Evolutionary conservation across 1,139 yeast genomes (phyloP).

Genomic region (Trichomonascaceae sp.): DNA sequence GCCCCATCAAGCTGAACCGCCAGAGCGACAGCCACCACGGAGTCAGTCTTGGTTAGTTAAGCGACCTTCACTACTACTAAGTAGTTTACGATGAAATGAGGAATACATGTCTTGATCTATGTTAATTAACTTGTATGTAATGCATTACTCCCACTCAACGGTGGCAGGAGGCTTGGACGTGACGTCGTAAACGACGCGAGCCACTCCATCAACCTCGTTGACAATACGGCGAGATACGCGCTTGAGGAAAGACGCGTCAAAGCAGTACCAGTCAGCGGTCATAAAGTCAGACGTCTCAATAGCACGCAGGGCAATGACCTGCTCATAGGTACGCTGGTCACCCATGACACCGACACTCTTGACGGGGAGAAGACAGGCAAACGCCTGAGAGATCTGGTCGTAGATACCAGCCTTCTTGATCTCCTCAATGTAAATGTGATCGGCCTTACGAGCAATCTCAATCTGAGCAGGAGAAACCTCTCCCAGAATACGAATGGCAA

Average conservation of each 20-base stretch:
- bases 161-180: constrained; percentile 99
- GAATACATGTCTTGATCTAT: no score
- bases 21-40: no score
- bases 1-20: no score
- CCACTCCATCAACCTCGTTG: constrained; percentile 97
- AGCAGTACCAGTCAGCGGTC: constrained; percentile 99
- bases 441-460: constrained; percentile 95
- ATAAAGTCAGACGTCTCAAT: constrained; percentile 95
- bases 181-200: constrained; percentile 96
- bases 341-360: constrained; percentile 99
- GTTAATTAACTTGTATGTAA: no score
- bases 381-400: constrained; percentile 90
- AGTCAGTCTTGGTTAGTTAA: no score
- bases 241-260: constrained; percentile 87
- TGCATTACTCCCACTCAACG: constrained; percentile 87
- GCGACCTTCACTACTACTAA: no score
- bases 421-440: constrained; percentile 88
- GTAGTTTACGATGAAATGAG: no score
- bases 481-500: constrained; percentile 94
- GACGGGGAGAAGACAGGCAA: constrained; percentile 93
- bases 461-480: constrained; percentile 91
- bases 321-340: constrained; percentile 97
- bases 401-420: constrained; percentile 87
- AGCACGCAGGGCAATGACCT: constrained; percentile 97
- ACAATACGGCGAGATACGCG: constrained; percentile 91